A percentile compares a stretch with the other conserved stretches of the same genome.
phyloP scores from a whole-genome alignment of 257 asterid species.

The Lycium barbarum region DNA sequence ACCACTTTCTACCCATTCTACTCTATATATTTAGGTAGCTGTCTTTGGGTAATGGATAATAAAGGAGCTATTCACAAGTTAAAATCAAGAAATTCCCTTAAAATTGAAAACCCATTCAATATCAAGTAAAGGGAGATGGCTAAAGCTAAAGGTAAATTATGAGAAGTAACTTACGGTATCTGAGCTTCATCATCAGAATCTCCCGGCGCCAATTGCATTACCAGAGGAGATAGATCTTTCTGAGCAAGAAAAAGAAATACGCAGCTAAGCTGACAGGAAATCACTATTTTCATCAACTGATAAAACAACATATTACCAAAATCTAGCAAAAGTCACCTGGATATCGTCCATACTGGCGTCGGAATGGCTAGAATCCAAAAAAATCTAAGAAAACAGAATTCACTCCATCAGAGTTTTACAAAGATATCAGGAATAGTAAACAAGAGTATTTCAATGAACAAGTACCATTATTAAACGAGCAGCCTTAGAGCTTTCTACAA shows the following conservation, averaged over 20 bases:
- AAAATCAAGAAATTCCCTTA: slow-evolving; percentile 1
- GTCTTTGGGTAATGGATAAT: not conserved
- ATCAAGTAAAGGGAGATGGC: slow-evolving; percentile 5
- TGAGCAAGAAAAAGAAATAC: slow-evolving; percentile 33
- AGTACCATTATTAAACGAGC: slow-evolving; percentile 85
- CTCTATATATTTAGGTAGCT: not conserved
- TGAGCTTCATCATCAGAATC: slow-evolving; percentile 48
- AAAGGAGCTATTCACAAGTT: not conserved
- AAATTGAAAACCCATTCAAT: not conserved
- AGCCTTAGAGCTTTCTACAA: slow-evolving; percentile 78
- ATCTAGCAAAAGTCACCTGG: slow-evolving; percentile 65
- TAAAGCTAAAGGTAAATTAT: slow-evolving; percentile 23
- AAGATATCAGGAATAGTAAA: not conserved
- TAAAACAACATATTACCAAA: not conserved
- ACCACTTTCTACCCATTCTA: not conserved
- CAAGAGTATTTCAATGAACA: not conserved
- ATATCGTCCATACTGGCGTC: slow-evolving; percentile 64
- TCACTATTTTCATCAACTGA: not conserved
- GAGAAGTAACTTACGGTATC: slow-evolving; percentile 76
- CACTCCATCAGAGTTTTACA: not conserved
- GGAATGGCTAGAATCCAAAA: slow-evolving; percentile 73
- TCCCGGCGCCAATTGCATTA: slow-evolving; percentile 76
- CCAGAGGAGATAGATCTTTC: slow-evolving; percentile 92
- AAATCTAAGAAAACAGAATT: slow-evolving; percentile 50
- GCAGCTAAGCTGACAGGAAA: not conserved